Conservation (phyloP, 2,329 filamentous ascomycete genomes). For the Hyphodiscus sp. region DNA sequence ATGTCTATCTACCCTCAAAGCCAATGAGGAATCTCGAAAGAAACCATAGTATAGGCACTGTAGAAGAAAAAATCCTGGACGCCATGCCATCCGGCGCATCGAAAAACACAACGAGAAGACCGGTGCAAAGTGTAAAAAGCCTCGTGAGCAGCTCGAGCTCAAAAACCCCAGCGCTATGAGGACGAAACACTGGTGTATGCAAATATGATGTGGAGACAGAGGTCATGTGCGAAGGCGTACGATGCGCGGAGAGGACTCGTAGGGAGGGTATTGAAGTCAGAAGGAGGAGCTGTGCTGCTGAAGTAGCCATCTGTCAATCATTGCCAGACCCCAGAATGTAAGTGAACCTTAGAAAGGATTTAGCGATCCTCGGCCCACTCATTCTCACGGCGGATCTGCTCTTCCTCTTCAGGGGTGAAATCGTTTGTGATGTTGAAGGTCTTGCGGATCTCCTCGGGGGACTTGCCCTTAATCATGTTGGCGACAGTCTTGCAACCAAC, state of each 20-base stretch:
- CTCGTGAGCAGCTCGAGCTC: not conserved
- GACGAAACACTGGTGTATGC: not conserved
- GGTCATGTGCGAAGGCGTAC: no score
- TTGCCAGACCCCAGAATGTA: not conserved
- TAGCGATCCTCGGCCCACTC: slow-evolving; percentile 85
- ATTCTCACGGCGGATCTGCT: slow-evolving; percentile 90
- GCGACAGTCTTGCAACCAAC: slow-evolving; percentile 99
- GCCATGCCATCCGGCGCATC: slow-evolving; percentile 2
- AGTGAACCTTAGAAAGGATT: slow-evolving; percentile 18
- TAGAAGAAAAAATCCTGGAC: slow-evolving; percentile 6
- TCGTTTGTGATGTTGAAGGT: slow-evolving; percentile 99
- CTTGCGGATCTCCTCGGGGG: slow-evolving; percentile 97
- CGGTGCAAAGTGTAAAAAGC: not conserved
- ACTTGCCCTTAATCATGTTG: slow-evolving; percentile 99
- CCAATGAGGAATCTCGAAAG: not conserved
- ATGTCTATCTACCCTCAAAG: slow-evolving; percentile 10
- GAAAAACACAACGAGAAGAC: not conserved
- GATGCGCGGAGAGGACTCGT: no score
- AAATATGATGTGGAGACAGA: not conserved
- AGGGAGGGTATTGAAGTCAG: not conserved
- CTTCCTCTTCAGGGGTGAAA: slow-evolving; percentile 97
- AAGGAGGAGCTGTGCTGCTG: not conserved
- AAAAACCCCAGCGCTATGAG: not conserved
- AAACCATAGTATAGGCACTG: not conserved
- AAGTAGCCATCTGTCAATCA: not conserved